Percentiles rank a stretch among this genome's conserved stretches.
These are phyloP conservation scores for Aureobasidium sp. DNA, from an alignment of 2,329 filamentous ascomycete species.

Conservation along the genomic window DNA sequence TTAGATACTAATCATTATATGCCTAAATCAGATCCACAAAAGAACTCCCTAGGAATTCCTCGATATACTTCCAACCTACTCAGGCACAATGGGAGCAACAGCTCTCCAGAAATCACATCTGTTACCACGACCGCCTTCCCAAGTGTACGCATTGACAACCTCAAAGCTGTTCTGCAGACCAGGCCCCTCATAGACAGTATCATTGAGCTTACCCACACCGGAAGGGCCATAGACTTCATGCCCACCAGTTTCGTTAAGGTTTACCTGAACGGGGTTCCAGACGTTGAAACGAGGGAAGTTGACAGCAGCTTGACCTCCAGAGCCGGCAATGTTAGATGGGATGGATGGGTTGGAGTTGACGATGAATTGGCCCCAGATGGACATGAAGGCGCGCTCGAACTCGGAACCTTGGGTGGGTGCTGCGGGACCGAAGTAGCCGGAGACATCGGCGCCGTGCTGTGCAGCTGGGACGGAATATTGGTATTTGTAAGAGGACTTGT, in stretches of 20 bases:
- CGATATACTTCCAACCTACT: background rate
- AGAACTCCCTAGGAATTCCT: background rate
- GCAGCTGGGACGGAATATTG: conserved; percentile 40
- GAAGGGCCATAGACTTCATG: background rate
- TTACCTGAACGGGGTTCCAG: conserved; percentile 32
- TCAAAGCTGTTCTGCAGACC: conserved; percentile 34
- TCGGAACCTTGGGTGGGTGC: conserved; percentile 7
- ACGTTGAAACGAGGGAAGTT: conserved; percentile 30
- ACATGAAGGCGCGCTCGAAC: conserved; percentile 12
- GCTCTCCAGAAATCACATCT: conserved; percentile 39
- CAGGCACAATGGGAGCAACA: conserved; percentile 12
- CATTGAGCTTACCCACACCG: conserved; percentile 15
- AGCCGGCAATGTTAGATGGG: conserved; percentile 18
- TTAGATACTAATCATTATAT: background rate
- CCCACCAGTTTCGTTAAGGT: conserved; percentile 43
- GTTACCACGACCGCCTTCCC: conserved; percentile 40
- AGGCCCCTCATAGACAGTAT: conserved; percentile 26
- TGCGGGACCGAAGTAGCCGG: conserved; percentile 14
- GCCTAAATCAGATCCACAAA: too few species aligned
- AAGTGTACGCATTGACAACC: conserved; percentile 35
- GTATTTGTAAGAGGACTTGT: conserved; percentile 35
- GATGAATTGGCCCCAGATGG: conserved; percentile 41
- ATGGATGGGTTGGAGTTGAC: conserved; percentile 35
- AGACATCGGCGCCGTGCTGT: conserved; percentile 33
- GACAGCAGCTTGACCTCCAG: conserved; percentile 8